Evolutionary conservation across 306 rosid species (phyloP), one percentile per base, ranked within the genome.

Genomic region (Quercus alba): DNA sequence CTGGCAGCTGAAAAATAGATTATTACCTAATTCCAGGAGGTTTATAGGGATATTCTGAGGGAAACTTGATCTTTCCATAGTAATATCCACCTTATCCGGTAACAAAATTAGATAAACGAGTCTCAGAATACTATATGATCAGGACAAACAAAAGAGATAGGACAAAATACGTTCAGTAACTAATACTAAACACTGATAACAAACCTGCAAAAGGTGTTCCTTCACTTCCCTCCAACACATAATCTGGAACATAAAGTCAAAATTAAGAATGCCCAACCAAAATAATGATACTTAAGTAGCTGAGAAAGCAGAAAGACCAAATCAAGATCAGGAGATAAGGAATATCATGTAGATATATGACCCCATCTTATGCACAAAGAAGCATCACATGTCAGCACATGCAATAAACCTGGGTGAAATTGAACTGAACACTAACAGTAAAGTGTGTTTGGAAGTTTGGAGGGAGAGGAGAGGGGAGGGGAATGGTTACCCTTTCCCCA

Each of bases 131-230:
- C 30, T 69, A 58, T 11, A 68, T 6, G 61, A 70, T 46, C 81
- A 81, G 44, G 55, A 41, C 20, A 52, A 57, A 70, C 17, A 58
- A 64, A 64, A 63, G 76, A 23, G 12, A 55, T 9, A 75, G 61
- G 70, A 75, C 75, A 55, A 61, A 25, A 78, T 76, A 79, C 13
- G 17, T 31, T 10, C 20, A 76, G 35, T 44, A 70, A 72, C 78
- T 23, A 78, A 75, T 28, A 83, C 77, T 77, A 63, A 23, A 78
- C 25, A 61, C 11, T 23, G 56, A 52, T 73, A 20, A 68, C 46
- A 74, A 75, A 96, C 99, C 98, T 80, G 97, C 89, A 89, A 95
- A 95, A 70, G 99, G 97, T 61, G 99, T 95, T 81, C 94, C 99
- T 84, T 93, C 96, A 56, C 97, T 93, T 91, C 99, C 99, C 89